Percentiles rank a stretch among this genome's conserved stretches.
Evolutionary conservation across 352 stramenopile genomes (phyloP).

Genomic region (Saprolegnia parasitica): DNA sequence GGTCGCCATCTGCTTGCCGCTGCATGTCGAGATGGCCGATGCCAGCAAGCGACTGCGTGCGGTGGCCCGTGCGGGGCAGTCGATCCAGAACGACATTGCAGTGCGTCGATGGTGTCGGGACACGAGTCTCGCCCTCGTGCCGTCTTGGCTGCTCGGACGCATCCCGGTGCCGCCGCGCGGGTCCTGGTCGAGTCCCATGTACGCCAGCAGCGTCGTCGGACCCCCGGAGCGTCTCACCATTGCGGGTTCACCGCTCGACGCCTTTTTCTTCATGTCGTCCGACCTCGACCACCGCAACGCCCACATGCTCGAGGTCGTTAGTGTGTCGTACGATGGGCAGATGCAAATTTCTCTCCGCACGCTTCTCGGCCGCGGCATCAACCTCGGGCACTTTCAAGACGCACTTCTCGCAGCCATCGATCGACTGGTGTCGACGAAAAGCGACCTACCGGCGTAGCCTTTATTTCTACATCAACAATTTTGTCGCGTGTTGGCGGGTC

Average conservation of each 20-base stretch:
- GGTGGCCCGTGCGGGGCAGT: background rate
- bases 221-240: background rate
- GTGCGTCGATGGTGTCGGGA: background rate
- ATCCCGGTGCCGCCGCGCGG: background rate
- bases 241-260: background rate
- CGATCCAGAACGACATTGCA: slow-evolving; percentile 3
- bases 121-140: background rate
- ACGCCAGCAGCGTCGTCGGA: background rate
- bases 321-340: slow-evolving; percentile 1
- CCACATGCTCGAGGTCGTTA: slow-evolving; percentile 2
- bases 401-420: background rate
- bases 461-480: too few relatives aligned
- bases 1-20: background rate
- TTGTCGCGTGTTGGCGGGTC: too few relatives aligned
- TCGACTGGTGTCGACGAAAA: too few relatives aligned
- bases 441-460: too few relatives aligned
- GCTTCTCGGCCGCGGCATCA: background rate
- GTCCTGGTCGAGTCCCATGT: slow-evolving; percentile 6
- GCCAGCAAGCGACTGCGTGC: background rate
- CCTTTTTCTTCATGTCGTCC: slow-evolving; percentile 1
- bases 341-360: background rate
- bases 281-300: slow-evolving; percentile 4
- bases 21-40: slow-evolving; percentile 1
- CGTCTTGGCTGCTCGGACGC: background rate
- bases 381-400: background rate